Percentiles rank a stretch among this genome's conserved stretches.
These are phyloP conservation scores for Flaveria brownii DNA, from an alignment of 129 eudicot species.

Conservation along the genomic window DNA sequence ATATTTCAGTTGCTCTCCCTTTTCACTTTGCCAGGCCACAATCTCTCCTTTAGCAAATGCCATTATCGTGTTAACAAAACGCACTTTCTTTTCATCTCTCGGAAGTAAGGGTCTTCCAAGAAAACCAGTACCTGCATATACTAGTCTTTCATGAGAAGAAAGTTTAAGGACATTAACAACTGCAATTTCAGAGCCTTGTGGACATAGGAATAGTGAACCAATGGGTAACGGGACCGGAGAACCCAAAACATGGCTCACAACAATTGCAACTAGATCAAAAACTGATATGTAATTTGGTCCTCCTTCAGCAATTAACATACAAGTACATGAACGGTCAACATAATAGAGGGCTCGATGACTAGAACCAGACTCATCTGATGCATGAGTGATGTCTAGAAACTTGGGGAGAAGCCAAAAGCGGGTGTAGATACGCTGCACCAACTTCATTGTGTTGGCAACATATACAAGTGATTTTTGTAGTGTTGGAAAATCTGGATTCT, in stretches of 20 bases:
- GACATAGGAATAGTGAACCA: constrained; percentile 4
- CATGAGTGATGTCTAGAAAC: background rate
- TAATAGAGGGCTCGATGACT: constrained; percentile 5
- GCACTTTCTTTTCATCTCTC: too few relatives aligned
- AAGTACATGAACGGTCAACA: background rate
- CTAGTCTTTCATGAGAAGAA: too few relatives aligned
- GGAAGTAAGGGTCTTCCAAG: too few relatives aligned
- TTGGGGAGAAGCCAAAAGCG: constrained; percentile 8
- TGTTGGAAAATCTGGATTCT: background rate
- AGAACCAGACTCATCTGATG: background rate
- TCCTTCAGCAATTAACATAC: constrained; percentile 6
- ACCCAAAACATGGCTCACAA: constrained; percentile 61
- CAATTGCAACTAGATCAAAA: constrained; percentile 52
- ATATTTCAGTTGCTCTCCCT: constrained; percentile 74
- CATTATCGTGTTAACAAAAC: constrained; percentile 49
- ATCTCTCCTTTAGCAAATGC: constrained; percentile 75
- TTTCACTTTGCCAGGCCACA: constrained; percentile 76
- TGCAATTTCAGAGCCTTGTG: background rate
- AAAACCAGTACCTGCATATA: too few relatives aligned
- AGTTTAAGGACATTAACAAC: too few relatives aligned
- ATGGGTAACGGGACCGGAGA: constrained; percentile 43
- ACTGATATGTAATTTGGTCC: constrained; percentile 40
- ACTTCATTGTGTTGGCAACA: background rate
- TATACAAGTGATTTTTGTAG: background rate
- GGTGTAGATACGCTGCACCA: background rate